phyloP scores from a whole-genome alignment of 176 grass and related monocot species.

The Leersia perrieri region DNA sequence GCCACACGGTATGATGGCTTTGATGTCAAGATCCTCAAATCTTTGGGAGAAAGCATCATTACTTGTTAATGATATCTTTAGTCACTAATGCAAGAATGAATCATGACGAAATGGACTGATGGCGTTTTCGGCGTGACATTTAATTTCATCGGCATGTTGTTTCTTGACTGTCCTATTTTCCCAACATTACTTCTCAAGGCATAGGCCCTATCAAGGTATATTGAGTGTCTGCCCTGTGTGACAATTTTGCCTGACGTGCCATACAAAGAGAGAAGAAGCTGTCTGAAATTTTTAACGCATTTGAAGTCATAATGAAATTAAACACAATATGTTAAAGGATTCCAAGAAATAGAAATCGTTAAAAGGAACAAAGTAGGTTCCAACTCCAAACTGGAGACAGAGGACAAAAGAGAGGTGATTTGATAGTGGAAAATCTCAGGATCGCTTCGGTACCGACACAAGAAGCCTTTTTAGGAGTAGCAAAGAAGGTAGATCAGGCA shows the following conservation, averaged over 20 bases:
- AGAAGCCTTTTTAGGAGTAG: not conserved
- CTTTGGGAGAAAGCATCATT: not conserved
- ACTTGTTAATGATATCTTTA: not conserved
- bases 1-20: not conserved
- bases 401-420: conserved; percentile 27
- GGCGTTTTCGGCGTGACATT: not conserved
- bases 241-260: not conserved
- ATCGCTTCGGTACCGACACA: conserved; percentile 15
- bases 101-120: not conserved
- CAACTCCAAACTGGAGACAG: not conserved
- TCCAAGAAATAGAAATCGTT: not conserved
- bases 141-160: not conserved
- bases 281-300: not conserved
- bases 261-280: not conserved
- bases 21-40: not conserved
- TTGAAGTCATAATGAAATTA: not conserved
- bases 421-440: not conserved
- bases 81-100: not conserved
- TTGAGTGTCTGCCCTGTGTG: not conserved
- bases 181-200: conserved; percentile 1
- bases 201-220: too few species aligned
- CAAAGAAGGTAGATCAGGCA: not conserved
- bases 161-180: not conserved
- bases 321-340: not conserved
- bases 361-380: not conserved